These are phyloP conservation scores for Trametes coccinea DNA, from an alignment of 768 basidiomycete genomes.

Conservation along the genomic window DNA sequence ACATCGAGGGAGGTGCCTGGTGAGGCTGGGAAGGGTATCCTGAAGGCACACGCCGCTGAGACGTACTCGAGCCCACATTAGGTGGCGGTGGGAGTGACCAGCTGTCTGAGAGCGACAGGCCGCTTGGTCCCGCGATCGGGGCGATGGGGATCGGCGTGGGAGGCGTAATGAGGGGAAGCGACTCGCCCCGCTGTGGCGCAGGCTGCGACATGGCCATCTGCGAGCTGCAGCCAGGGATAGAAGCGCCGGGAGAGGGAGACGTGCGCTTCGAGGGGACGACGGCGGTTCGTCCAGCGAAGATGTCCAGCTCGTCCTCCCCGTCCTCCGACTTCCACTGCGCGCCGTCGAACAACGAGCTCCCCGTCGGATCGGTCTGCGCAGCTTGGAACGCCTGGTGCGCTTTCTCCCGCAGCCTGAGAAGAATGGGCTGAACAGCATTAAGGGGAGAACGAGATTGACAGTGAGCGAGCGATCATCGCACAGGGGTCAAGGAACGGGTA, in stretches of 20 bases:
- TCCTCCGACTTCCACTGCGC: conserved; percentile 55
- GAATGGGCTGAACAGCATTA: conserved; percentile 47
- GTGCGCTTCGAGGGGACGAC: conserved; percentile 53
- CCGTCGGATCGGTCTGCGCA: conserved; percentile 38
- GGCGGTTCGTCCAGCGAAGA: conserved; percentile 67
- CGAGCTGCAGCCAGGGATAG: not conserved
- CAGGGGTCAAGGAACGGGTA: not conserved
- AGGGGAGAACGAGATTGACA: not conserved
- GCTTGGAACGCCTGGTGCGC: conserved; percentile 55
- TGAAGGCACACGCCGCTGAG: too few species aligned
- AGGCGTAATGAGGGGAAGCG: conserved; percentile 15
- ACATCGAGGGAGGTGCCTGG: conserved; percentile 5
- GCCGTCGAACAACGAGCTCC: conserved; percentile 34
- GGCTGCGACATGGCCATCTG: not conserved
- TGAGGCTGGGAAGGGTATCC: too few species aligned
- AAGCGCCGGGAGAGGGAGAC: conserved; percentile 20
- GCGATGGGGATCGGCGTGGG: conserved; percentile 15
- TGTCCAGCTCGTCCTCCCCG: conserved; percentile 64
- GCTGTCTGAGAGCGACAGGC: conserved; percentile 3
- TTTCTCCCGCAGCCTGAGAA: conserved; percentile 63
- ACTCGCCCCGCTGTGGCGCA: not conserved
- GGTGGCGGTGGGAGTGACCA: conserved; percentile 8
- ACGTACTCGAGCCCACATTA: not conserved
- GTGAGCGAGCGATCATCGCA: conserved; percentile 4
- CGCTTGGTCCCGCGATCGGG: not conserved